phyloP scores from a whole-genome alignment of 495 filamentous ascomycete species.

The Zalerion maritima region DNA sequence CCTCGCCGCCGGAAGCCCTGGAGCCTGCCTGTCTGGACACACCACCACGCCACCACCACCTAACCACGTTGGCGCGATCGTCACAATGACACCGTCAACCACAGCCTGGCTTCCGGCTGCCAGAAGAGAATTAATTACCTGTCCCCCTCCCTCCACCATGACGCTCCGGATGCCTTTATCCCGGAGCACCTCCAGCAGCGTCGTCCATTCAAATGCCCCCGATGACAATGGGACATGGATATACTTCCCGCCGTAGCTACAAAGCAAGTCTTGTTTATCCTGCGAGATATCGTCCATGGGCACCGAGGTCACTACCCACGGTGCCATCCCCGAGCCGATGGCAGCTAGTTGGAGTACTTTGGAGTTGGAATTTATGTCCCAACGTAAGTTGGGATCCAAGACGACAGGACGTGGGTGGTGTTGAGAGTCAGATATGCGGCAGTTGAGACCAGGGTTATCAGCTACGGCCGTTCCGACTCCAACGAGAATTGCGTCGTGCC shows the following conservation, averaged over 20 bases:
- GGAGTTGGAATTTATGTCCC: conserved; percentile 43
- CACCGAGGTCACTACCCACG: conserved; percentile 47
- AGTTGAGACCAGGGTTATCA: conserved; percentile 77
- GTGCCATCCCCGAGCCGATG: conserved; percentile 53
- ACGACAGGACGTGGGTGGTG: conserved; percentile 66
- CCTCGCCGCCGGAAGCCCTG: conserved; percentile 41
- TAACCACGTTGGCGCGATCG: conserved; percentile 72
- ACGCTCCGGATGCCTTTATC: conserved; percentile 55
- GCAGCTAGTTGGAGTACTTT: conserved; percentile 50
- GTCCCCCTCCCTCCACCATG: conserved; percentile 79
- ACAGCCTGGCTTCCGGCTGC: conserved; percentile 42
- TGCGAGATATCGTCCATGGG: conserved; percentile 9
- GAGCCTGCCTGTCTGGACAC: conserved; percentile 36
- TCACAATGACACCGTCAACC: conserved; percentile 63
- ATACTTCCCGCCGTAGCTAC: conserved; percentile 22
- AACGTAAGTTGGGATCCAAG: conserved; percentile 57
- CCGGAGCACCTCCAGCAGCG: conserved; percentile 41
- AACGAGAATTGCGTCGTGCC: conserved; percentile 72
- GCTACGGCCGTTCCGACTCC: conserved; percentile 71
- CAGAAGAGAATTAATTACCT: conserved; percentile 63
- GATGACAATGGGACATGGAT: conserved; percentile 12
- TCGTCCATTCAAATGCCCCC: conserved; percentile 37
- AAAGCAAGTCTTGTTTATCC: conserved; percentile 14
- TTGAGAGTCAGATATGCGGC: conserved; percentile 35
- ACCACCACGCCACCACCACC: conserved; percentile 66